Evolutionary conservation across 2,329 filamentous ascomycete genomes (phyloP).

Genomic region (Arthrobotrys sphaeroides): DNA sequence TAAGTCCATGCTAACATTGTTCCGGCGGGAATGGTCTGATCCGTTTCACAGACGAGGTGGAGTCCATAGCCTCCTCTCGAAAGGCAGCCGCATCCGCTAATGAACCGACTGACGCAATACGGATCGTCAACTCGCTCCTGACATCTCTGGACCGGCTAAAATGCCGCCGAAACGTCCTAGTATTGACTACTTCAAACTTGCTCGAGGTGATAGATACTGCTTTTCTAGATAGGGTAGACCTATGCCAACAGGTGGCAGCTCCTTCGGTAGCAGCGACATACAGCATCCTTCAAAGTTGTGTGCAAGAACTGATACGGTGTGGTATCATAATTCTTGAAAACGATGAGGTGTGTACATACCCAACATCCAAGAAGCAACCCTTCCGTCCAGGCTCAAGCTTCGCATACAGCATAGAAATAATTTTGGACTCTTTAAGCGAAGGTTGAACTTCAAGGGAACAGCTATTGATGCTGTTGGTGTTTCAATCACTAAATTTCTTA

Average conservation of each 20-base stretch:
- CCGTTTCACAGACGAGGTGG: conserved; percentile 55
- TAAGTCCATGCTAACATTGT: conserved; percentile 13
- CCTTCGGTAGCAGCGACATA: conserved; percentile 56
- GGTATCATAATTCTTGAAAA: conserved; percentile 54
- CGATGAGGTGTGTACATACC: conserved; percentile 52
- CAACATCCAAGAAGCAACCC: neutral
- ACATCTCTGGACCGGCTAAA: conserved; percentile 57
- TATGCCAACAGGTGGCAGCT: conserved; percentile 56
- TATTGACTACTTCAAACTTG: conserved; percentile 58
- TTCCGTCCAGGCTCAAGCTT: conserved; percentile 27
- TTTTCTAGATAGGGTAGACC: conserved; percentile 57
- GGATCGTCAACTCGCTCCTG: conserved; percentile 57
- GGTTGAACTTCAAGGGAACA: conserved; percentile 50
- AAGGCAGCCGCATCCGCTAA: conserved; percentile 55
- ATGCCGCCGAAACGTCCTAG: conserved; percentile 55
- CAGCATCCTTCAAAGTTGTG: conserved; percentile 55
- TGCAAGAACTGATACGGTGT: conserved; percentile 57
- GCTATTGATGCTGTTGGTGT: conserved; percentile 52
- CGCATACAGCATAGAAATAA: conserved; percentile 27
- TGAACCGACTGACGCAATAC: conserved; percentile 56
- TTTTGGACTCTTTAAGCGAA: conserved; percentile 50
- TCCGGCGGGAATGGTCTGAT: conserved; percentile 19
- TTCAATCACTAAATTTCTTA: conserved; percentile 9
- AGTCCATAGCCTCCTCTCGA: conserved; percentile 56
- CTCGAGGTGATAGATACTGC: conserved; percentile 56